Conservation (phyloP, 2,329 filamentous ascomycete genomes). For the Cladosporium sp. region DNA sequence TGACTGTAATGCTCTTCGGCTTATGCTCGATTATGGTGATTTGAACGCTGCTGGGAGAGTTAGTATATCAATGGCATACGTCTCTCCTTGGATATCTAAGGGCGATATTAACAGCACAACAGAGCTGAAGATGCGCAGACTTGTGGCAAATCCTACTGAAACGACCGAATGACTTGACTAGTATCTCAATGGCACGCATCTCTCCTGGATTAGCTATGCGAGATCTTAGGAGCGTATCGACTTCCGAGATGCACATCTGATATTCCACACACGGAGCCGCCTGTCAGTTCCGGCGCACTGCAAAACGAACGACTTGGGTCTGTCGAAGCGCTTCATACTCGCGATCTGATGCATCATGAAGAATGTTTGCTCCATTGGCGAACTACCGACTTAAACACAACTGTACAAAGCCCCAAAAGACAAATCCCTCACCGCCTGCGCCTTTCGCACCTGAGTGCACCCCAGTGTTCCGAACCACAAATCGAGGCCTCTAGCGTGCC, state of each 20-base stretch:
- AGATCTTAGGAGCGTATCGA: too few relatives aligned
- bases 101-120: too few relatives aligned
- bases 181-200: too few relatives aligned
- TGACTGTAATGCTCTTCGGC: too few relatives aligned
- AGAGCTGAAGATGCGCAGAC: neutral
- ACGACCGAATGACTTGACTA: too few relatives aligned
- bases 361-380: neutral
- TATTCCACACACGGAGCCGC: neutral
- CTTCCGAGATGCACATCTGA: neutral
- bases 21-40: too few relatives aligned
- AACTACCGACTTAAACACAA: neutral
- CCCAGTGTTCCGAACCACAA: neutral
- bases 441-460: too few relatives aligned
- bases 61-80: too few relatives aligned
- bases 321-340: neutral
- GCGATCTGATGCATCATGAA: neutral
- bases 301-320: neutral
- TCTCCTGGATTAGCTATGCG: too few relatives aligned
- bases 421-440: neutral
- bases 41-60: too few relatives aligned
- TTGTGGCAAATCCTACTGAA: too few relatives aligned
- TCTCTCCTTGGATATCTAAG: too few relatives aligned
- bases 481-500: conserved; percentile 16
- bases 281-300: neutral
- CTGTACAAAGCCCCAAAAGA: neutral